These are phyloP conservation scores for Chlorella vulgaris DNA, from an alignment of 139 green algal species.

Conservation along the genomic window DNA sequence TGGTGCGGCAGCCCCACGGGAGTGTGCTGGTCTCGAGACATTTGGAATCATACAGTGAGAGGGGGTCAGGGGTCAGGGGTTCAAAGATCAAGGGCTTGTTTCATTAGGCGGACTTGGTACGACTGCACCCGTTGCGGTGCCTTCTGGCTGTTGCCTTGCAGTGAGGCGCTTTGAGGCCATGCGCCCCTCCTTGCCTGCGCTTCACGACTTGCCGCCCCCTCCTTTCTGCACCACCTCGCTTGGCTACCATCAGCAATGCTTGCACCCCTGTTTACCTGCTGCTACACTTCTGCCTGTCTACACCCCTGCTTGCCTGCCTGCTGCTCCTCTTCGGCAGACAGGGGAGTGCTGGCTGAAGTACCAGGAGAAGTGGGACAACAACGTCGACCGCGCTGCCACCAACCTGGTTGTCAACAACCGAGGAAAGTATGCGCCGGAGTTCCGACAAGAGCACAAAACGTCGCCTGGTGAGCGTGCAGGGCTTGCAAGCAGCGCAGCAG, in stretches of 20 bases:
- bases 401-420: constrained; percentile 44
- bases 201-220: no score
- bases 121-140: neutral
- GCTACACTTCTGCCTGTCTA: neutral
- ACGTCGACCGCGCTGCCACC: constrained; percentile 30
- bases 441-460: constrained; percentile 28
- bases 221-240: no score
- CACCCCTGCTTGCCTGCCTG: neutral
- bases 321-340: neutral
- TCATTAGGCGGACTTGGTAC: neutral
- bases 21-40: constrained; percentile 52
- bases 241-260: no score
- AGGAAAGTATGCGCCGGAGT: neutral
- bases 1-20: constrained; percentile 30
- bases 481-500: no score
- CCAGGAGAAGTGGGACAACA: constrained; percentile 50
- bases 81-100: no score
- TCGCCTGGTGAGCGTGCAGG: constrained; percentile 19
- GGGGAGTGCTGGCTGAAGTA: constrained; percentile 60
- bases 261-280: no score
- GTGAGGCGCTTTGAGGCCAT: no score
- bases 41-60: constrained; percentile 45
- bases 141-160: no score
- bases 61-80: neutral
- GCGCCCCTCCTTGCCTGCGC: no score